Conservation (phyloP, 495 filamentous ascomycete species). For the Wilcoxina mikolae region DNA sequence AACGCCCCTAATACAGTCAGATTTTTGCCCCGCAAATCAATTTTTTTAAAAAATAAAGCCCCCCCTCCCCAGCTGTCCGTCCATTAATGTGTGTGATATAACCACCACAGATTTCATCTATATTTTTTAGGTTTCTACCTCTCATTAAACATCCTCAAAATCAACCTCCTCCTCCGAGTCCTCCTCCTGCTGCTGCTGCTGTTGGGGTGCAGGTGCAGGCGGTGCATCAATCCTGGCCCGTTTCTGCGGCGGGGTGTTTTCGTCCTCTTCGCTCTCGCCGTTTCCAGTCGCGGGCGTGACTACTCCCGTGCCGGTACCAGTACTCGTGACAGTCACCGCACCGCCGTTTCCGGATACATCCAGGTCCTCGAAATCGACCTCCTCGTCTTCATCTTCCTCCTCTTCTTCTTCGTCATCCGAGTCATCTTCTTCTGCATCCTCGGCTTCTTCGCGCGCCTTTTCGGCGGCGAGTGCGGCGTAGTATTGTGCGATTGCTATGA, state of each 20-base stretch:
- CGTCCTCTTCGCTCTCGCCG: slow-evolving; percentile 21
- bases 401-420: slow-evolving; percentile 39
- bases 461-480: slow-evolving; percentile 41
- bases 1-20: no score
- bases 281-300: slow-evolving; percentile 5
- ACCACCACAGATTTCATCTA: neutral
- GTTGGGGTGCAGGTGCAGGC: slow-evolving; percentile 23
- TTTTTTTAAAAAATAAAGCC: no score
- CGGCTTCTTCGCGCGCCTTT: slow-evolving; percentile 35
- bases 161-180: slow-evolving; percentile 45
- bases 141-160: slow-evolving; percentile 43
- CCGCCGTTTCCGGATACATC: no score
- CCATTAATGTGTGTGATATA: neutral
- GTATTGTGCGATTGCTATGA: slow-evolving; percentile 35
- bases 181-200: no score
- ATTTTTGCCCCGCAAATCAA: no score
- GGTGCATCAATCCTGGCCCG: slow-evolving; percentile 41
- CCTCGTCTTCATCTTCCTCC: slow-evolving; percentile 35
- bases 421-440: slow-evolving; percentile 35
- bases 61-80: no score
- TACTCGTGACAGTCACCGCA: neutral
- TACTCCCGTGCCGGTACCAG: slow-evolving; percentile 14
- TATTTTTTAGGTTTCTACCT: no score
- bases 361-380: slow-evolving; percentile 25
- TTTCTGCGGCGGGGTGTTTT: slow-evolving; percentile 37